phyloP scores from a whole-genome alignment of 1,284 basidiomycete genomes.

The Moniliophthora roreri region DNA sequence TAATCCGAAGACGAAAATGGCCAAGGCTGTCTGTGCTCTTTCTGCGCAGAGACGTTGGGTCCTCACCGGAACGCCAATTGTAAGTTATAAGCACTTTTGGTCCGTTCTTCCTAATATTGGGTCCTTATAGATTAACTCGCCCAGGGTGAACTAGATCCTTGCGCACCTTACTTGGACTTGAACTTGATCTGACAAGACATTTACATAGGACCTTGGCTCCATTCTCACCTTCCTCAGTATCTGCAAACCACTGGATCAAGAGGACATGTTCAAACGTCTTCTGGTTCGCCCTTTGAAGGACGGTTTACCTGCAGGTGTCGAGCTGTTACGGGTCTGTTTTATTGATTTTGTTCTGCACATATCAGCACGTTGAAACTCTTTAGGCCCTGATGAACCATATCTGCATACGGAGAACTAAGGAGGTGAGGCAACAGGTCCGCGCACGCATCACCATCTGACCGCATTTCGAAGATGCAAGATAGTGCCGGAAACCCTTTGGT shows the following conservation, averaged over 20 bases:
- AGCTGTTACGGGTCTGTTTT: constrained; percentile 65
- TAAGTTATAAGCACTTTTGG: constrained; percentile 34
- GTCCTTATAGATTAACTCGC: constrained; percentile 71
- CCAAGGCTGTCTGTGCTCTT: constrained; percentile 67
- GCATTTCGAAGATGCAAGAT: constrained; percentile 71
- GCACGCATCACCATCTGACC: constrained; percentile 5
- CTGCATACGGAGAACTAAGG: constrained; percentile 86
- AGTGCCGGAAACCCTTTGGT: constrained; percentile 70
- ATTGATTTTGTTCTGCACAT: no score
- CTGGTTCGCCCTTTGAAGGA: constrained; percentile 72
- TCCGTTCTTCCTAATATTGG: constrained; percentile 10
- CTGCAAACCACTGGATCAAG: constrained; percentile 79
- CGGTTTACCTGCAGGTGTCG: constrained; percentile 63
- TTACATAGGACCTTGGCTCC: constrained; percentile 78
- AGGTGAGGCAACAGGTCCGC: constrained; percentile 43
- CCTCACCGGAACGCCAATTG: constrained; percentile 85
- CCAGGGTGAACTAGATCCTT: constrained; percentile 40
- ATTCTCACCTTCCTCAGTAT: constrained; percentile 80
- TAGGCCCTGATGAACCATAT: constrained; percentile 83
- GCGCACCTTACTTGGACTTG: not conserved
- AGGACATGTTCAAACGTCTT: constrained; percentile 78
- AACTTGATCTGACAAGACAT: not conserved
- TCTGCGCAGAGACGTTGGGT: constrained; percentile 79
- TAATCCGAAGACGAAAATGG: constrained; percentile 85
- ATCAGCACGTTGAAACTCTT: no score